Evolutionary conservation across 345 rosid species (phyloP).

Genomic region (Citrus medica): DNA sequence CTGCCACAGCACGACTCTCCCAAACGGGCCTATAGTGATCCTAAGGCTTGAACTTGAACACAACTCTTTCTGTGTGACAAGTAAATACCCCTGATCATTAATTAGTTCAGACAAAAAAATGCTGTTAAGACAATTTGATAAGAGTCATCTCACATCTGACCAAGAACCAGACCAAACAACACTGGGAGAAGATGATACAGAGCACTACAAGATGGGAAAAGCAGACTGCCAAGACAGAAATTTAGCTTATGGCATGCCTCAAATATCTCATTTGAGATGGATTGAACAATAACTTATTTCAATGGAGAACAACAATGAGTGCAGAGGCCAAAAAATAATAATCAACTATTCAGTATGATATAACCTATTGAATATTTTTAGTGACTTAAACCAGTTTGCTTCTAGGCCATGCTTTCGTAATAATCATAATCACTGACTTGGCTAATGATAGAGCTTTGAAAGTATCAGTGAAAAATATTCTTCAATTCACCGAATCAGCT

Average conservation of each 20-base stretch:
- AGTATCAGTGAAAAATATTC: neutral
- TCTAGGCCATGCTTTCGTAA: conserved; percentile 2
- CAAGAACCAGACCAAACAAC: neutral
- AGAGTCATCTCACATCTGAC: neutral
- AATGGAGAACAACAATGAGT: neutral
- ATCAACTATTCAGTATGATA: neutral
- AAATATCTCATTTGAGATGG: neutral
- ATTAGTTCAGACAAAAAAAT: too few relatives aligned
- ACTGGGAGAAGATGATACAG: neutral
- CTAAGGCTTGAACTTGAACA: neutral
- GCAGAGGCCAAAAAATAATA: neutral
- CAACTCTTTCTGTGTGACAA: neutral
- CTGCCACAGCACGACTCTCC: too few relatives aligned
- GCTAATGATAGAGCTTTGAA: neutral
- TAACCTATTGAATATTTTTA: neutral
- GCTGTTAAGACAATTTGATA: neutral
- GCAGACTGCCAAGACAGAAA: neutral
- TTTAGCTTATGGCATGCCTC: neutral
- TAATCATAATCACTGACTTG: neutral
- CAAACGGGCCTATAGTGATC: too few relatives aligned
- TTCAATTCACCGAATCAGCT: neutral
- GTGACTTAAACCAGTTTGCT: neutral
- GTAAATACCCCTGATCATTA: neutral
- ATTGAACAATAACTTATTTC: neutral
- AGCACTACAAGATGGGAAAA: neutral